phyloP scores from a whole-genome alignment of 495 filamentous ascomycete genomes.

The Hamigera avellanea region DNA sequence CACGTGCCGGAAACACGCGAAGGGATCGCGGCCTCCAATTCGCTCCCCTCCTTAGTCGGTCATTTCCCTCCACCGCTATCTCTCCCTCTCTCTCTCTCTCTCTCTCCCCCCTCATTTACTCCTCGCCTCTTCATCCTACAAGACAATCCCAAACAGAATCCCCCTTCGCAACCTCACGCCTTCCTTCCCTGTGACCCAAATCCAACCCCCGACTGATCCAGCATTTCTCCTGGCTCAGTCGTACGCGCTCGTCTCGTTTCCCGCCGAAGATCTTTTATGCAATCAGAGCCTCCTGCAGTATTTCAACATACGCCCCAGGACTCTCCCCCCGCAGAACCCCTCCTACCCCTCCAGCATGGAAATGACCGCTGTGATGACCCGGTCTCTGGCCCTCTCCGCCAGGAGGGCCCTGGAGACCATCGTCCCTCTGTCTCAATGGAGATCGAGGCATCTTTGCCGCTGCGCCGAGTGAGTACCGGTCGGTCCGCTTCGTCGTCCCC shows the following conservation, averaged over 20 bases:
- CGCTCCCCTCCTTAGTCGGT: neutral
- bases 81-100: constrained; percentile 1
- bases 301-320: constrained; percentile 40
- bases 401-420: constrained; percentile 18
- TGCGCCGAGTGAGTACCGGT: constrained; percentile 2
- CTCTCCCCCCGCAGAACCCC: constrained; percentile 26
- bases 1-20: constrained; percentile 8
- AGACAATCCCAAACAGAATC: neutral
- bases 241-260: constrained; percentile 21
- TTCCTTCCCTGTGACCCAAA: constrained; percentile 1
- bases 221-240: constrained; percentile 56
- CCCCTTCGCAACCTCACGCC: neutral
- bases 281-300: constrained; percentile 60
- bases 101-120: constrained; percentile 7
- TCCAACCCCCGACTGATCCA: constrained; percentile 29
- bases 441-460: constrained; percentile 3
- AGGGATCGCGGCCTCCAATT: neutral
- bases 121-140: constrained; percentile 3
- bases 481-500: constrained; percentile 19
- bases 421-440: constrained; percentile 8
- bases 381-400: constrained; percentile 23
- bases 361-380: constrained; percentile 35
- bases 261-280: constrained; percentile 67
- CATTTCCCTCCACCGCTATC: constrained; percentile 9
- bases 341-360: constrained; percentile 64